A percentile compares a stretch with the other conserved stretches of the same genome.
phyloP scores from a whole-genome alignment of 2,329 filamentous ascomycete species.

The Graphilbum ipis-grandicollis region DNA sequence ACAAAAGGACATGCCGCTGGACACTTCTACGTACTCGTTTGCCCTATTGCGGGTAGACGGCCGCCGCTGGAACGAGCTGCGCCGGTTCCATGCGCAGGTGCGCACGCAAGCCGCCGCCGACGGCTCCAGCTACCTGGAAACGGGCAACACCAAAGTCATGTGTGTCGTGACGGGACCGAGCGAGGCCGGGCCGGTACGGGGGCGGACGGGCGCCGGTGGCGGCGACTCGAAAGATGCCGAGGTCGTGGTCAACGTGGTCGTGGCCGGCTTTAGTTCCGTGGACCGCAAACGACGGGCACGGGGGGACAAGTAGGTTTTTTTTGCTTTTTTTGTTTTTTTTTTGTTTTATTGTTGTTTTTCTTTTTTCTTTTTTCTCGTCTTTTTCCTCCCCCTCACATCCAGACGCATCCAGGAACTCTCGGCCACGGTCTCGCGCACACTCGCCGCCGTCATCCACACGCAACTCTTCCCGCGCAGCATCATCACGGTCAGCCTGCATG shows the following conservation, averaged over 20 bases:
- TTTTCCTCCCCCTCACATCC: background rate
- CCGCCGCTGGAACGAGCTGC: slow-evolving; percentile 92
- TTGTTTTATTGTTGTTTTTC: background rate
- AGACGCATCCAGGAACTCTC: slow-evolving; percentile 71
- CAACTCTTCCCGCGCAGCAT: slow-evolving; percentile 79
- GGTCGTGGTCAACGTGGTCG: slow-evolving; percentile 64
- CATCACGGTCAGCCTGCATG: slow-evolving; percentile 68
- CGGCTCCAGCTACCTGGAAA: slow-evolving; percentile 83
- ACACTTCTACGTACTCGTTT: slow-evolving; percentile 80
- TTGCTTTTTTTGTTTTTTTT: background rate
- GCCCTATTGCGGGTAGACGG: slow-evolving; percentile 70
- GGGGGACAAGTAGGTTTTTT: slow-evolving; percentile 54
- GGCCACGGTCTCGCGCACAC: slow-evolving; percentile 59
- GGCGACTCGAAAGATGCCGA: slow-evolving; percentile 34
- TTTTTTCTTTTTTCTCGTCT: background rate
- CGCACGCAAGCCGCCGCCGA: slow-evolving; percentile 85
- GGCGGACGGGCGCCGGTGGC: slow-evolving; percentile 16
- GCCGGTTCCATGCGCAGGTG: slow-evolving; percentile 74
- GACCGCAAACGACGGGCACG: slow-evolving; percentile 63
- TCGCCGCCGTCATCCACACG: slow-evolving; percentile 63
- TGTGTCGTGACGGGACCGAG: slow-evolving; percentile 78
- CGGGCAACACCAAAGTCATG: slow-evolving; percentile 95
- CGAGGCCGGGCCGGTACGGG: slow-evolving; percentile 35
- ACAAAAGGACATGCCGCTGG: slow-evolving; percentile 57
- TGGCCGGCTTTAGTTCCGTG: slow-evolving; percentile 76